These are phyloP conservation scores for Clonostachys chloroleuca DNA, from an alignment of 2,329 filamentous ascomycete species.

Conservation along the genomic window DNA sequence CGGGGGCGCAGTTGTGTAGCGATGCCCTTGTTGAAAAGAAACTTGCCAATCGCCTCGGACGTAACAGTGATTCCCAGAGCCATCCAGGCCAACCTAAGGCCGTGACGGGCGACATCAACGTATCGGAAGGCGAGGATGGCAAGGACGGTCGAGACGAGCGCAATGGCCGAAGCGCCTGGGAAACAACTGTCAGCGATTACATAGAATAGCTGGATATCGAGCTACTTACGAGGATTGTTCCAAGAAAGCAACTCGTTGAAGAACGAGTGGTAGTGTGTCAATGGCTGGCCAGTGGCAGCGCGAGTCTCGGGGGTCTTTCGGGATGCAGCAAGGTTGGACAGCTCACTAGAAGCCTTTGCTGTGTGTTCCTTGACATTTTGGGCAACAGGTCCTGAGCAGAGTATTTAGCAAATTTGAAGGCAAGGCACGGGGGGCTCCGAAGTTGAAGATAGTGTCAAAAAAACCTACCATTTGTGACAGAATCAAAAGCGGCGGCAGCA, in stretches of 20 bases:
- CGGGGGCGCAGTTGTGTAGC: slow-evolving; percentile 62
- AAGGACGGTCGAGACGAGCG: slow-evolving; percentile 52
- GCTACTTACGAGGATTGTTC: slow-evolving; percentile 58
- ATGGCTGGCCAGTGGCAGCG: slow-evolving; percentile 55
- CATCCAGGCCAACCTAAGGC: slow-evolving; percentile 63
- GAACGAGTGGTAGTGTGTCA: slow-evolving; percentile 69
- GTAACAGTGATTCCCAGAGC: slow-evolving; percentile 54
- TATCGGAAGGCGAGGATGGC: slow-evolving; percentile 62
- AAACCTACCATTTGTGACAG: slow-evolving; percentile 41
- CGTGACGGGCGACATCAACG: slow-evolving; percentile 61
- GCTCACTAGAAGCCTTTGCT: slow-evolving; percentile 49
- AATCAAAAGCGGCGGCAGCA: slow-evolving; percentile 42
- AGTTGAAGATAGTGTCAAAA: neutral
- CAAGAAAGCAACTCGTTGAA: slow-evolving; percentile 67
- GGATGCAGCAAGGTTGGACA: slow-evolving; percentile 53
- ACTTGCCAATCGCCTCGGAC: slow-evolving; percentile 58
- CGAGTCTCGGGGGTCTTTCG: slow-evolving; percentile 48
- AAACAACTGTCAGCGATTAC: slow-evolving; percentile 6
- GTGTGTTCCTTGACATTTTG: slow-evolving; percentile 53
- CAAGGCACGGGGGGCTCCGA: neutral
- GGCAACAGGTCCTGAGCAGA: slow-evolving; percentile 47
- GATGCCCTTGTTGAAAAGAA: slow-evolving; percentile 56
- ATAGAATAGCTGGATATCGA: neutral
- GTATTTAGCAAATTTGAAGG: neutral
- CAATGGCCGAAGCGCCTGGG: slow-evolving; percentile 59